phyloP scores from a whole-genome alignment of 225 moss, liverwort and hornwort species.

The Thuidium tamariscinum region DNA sequence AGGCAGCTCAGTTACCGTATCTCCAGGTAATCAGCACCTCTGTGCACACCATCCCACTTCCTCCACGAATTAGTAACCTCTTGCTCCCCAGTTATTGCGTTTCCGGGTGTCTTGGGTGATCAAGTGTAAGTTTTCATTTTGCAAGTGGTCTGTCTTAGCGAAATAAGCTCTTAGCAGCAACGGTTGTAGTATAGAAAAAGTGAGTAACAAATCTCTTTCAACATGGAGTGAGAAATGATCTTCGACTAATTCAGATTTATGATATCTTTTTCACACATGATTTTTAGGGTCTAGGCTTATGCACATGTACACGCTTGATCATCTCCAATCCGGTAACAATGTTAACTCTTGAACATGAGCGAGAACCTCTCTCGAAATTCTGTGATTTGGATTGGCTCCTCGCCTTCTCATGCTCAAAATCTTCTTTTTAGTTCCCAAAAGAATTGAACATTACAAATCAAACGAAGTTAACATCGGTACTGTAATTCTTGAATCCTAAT shows the following conservation, averaged over 20 bases:
- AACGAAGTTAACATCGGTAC: background rate
- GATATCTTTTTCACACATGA: background rate
- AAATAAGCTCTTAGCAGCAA: background rate
- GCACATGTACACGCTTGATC: too few relatives aligned
- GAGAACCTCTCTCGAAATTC: background rate
- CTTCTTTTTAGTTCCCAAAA: background rate
- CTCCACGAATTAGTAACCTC: background rate
- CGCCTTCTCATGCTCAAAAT: background rate
- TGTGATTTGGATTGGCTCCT: background rate
- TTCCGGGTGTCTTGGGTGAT: background rate
- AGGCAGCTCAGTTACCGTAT: slow-evolving; percentile 11
- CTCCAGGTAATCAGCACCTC: slow-evolving; percentile 1
- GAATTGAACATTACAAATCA: background rate
- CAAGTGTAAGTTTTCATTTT: background rate
- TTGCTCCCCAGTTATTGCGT: background rate
- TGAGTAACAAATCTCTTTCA: background rate
- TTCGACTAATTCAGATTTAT: background rate
- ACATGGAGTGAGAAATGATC: background rate
- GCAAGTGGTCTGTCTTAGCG: too few relatives aligned
- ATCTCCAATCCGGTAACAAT: background rate
- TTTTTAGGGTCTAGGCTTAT: background rate
- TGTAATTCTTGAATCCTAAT: background rate
- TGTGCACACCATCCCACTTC: background rate
- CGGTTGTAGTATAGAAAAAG: background rate
- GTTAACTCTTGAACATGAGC: background rate